Conservation (phyloP, 306 rosid species). For the Mimosa pudica region DNA sequence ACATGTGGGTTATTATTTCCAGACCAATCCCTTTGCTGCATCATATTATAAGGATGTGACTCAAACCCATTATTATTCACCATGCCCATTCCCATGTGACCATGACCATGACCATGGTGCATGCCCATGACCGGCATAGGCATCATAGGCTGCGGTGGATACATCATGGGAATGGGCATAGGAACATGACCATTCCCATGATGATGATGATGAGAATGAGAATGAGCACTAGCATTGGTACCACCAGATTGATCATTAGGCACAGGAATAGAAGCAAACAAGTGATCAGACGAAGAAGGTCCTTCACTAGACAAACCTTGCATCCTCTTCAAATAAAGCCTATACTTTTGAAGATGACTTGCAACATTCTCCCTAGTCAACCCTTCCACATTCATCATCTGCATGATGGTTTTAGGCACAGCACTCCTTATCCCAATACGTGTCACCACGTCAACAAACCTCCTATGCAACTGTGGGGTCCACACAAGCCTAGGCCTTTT, state of each 20-base stretch:
- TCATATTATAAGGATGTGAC: constrained; percentile 46
- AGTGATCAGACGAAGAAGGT: constrained; percentile 70
- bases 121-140: constrained; percentile 60
- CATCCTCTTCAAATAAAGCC: constrained; percentile 85
- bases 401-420: constrained; percentile 93
- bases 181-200: constrained; percentile 51
- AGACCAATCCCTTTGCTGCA: constrained; percentile 60
- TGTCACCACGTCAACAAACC: constrained; percentile 90
- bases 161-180: constrained; percentile 48
- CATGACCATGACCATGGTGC: constrained; percentile 45
- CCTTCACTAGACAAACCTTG: constrained; percentile 70
- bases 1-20: constrained; percentile 28
- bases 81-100: constrained; percentile 54
- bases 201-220: neutral
- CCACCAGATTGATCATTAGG: constrained; percentile 58
- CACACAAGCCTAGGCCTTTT: constrained; percentile 87
- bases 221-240: constrained; percentile 35
- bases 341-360: constrained; percentile 89
- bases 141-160: constrained; percentile 52
- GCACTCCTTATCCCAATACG: constrained; percentile 91
- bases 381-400: constrained; percentile 94
- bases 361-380: constrained; percentile 96
- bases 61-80: constrained; percentile 57
- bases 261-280: constrained; percentile 78
- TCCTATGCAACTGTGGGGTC: constrained; percentile 91